Evolutionary conservation across 108 stramenopile species (phyloP), one percentile per base, ranked within the genome.

Genomic region (Schizochytrium sp.): DNA sequence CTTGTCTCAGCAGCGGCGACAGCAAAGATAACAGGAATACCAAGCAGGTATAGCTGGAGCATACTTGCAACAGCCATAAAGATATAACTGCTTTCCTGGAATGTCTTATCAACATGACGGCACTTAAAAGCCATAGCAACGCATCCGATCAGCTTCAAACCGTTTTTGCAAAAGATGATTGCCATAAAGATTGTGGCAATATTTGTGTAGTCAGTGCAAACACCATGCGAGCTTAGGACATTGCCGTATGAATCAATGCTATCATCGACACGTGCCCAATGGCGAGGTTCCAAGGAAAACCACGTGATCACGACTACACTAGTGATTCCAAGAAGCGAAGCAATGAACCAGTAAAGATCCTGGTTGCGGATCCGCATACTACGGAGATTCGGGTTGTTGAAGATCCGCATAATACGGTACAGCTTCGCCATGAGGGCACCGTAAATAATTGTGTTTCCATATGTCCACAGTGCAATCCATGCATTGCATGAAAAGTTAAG

Each of bases 351-450:
- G 76, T 83, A 3, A 40, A 83, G 76, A 10, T 83, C 76, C 76
- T 55, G 3, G 53, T 83, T 3, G 12, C 50, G 3, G 47, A 83
- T 83, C 55, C 55, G 49, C 76, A 83, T 49, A 5, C 50, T 83
- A 53, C 76, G 76, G 15, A 83, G 76, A 10, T 47, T 55, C 10
- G 76, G 76, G 53, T 83, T 83, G 1, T 83, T 38, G 3, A 83
- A 83, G 76, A 83, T 83, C 28, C 53, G 47, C 7, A 49, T n/a
- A 83, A 83, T 83, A 10, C 76, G 76, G 76, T 83, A 83, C 76
- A 83, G 47, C 47, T 83, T 83, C 1, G 53, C 40, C 2, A 83
- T 83, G 15, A 83, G 53, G 5, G 76, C 76, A 28, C 50, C 76
- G 47, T 49, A 55, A 53, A 83, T n/a, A 55, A 83, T 83, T n/a